Percentiles rank a stretch among this genome's conserved stretches.
These are phyloP conservation scores for Epichloe scottii DNA, from an alignment of 2,329 filamentous ascomycete genomes.

Conservation along the genomic window DNA sequence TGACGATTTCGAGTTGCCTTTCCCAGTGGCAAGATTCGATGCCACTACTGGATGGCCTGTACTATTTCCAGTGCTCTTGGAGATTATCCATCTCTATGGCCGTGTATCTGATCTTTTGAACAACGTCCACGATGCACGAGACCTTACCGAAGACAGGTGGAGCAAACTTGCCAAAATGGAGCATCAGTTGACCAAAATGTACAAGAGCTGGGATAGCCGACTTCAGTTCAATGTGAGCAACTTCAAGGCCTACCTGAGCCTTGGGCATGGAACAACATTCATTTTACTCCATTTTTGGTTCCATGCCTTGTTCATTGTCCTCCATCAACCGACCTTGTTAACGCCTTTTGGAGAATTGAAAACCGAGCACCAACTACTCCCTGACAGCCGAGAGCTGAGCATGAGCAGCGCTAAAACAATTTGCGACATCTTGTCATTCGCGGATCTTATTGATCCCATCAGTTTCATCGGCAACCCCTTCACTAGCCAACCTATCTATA, in stretches of 20 bases:
- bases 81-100: constrained; percentile 78
- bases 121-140: constrained; percentile 59
- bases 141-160: constrained; percentile 64
- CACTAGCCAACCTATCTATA: constrained; percentile 82
- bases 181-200: constrained; percentile 56
- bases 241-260: constrained; percentile 72
- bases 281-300: constrained; percentile 84
- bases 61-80: constrained; percentile 67
- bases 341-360: constrained; percentile 55
- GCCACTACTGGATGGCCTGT: constrained; percentile 57
- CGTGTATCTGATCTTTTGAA: constrained; percentile 76
- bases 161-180: constrained; percentile 66
- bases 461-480: constrained; percentile 83
- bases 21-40: constrained; percentile 39
- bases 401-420: constrained; percentile 90
- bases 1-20: constrained; percentile 70
- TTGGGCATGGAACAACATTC: constrained; percentile 75
- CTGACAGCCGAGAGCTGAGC: constrained; percentile 67
- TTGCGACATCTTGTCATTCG: constrained; percentile 76
- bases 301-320: constrained; percentile 70
- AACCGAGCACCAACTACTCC: constrained; percentile 57
- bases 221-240: constrained; percentile 78
- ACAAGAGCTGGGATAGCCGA: constrained; percentile 61
- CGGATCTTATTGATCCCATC: constrained; percentile 72
- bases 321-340: constrained; percentile 73